These are phyloP conservation scores for Verticillium albo-atrum DNA, from an alignment of 2,329 filamentous ascomycete species.

Conservation along the genomic window DNA sequence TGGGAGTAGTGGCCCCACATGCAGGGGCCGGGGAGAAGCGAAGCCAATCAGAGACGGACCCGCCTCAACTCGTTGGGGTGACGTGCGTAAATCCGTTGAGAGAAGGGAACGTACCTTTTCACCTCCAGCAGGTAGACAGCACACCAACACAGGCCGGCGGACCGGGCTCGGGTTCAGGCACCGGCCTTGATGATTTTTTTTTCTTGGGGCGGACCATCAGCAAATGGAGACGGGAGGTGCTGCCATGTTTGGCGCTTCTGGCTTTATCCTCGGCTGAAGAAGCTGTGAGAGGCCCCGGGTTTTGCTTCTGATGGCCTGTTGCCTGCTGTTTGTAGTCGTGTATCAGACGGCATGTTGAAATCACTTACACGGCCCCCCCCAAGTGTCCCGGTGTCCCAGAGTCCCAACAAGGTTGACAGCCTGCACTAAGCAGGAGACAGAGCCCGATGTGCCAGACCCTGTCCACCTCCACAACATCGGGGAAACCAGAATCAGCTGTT, in stretches of 20 bases:
- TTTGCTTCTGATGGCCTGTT: not conserved
- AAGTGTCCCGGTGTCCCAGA: not conserved
- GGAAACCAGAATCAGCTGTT: not conserved
- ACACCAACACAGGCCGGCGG: not conserved
- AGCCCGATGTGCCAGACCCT: not conserved
- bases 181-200: not conserved
- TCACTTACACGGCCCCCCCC: not conserved
- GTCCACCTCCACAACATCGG: not conserved
- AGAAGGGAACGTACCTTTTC: not conserved
- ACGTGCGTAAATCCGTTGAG: conserved; percentile 3
- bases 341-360: not conserved
- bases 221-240: not conserved
- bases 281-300: not conserved
- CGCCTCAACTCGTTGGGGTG: conserved; percentile 4
- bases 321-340: not conserved
- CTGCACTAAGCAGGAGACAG: no score
- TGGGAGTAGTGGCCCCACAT: not conserved
- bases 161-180: not conserved
- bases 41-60: not conserved
- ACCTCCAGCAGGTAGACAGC: not conserved
- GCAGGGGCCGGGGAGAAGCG: not conserved
- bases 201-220: not conserved
- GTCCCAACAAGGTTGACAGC: not conserved
- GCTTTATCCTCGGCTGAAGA: not conserved
- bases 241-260: not conserved